These are phyloP conservation scores for Phytophthora tubulina DNA, from an alignment of 352 stramenopile species.

Conservation along the genomic window DNA sequence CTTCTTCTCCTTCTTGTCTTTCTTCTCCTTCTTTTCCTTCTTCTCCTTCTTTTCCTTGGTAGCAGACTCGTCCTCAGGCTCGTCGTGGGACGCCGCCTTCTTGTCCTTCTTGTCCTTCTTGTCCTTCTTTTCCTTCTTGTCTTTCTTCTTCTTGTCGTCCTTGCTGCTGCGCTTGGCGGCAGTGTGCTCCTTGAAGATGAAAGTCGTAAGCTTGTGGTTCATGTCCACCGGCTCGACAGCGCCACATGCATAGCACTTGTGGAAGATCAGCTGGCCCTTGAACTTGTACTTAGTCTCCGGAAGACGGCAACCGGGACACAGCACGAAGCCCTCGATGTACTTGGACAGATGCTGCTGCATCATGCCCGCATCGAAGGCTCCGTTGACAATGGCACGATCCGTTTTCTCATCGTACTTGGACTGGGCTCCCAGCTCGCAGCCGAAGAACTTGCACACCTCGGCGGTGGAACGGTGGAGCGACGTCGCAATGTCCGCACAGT, in stretches of 20 bases:
- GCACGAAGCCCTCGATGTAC: conserved; percentile 99
- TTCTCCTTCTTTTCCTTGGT: conserved; percentile 64
- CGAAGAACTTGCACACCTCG: conserved; percentile 99
- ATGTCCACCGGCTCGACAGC: conserved; percentile 97
- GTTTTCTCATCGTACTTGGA: conserved; percentile 97
- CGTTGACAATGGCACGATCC: conserved; percentile 97
- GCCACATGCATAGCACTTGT: conserved; percentile 99
- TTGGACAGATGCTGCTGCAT: conserved; percentile 97
- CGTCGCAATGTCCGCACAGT: conserved; percentile 95
- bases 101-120: conserved; percentile 70
- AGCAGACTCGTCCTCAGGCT: conserved; percentile 70
- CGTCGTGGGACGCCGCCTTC: conserved; percentile 58
- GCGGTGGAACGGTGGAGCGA: conserved; percentile 94
- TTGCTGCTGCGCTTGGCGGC: conserved; percentile 90
- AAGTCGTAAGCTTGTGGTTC: conserved; percentile 98
- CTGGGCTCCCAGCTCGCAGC: conserved; percentile 98
- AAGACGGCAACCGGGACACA: conserved; percentile 97
- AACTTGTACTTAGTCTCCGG: conserved; percentile 99
- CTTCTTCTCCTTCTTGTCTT: conserved; percentile 84
- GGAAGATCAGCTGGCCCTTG: conserved; percentile 96
- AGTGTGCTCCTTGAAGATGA: conserved; percentile 97
- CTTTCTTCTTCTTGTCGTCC: conserved; percentile 87
- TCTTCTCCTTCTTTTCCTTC: conserved; percentile 75
- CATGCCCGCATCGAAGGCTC: conserved; percentile 92
- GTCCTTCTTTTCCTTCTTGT: conserved; percentile 79